These are phyloP conservation scores for Lecanoromycetidae sp. DNA, from an alignment of 2,329 filamentous ascomycete species.

Conservation along the genomic window DNA sequence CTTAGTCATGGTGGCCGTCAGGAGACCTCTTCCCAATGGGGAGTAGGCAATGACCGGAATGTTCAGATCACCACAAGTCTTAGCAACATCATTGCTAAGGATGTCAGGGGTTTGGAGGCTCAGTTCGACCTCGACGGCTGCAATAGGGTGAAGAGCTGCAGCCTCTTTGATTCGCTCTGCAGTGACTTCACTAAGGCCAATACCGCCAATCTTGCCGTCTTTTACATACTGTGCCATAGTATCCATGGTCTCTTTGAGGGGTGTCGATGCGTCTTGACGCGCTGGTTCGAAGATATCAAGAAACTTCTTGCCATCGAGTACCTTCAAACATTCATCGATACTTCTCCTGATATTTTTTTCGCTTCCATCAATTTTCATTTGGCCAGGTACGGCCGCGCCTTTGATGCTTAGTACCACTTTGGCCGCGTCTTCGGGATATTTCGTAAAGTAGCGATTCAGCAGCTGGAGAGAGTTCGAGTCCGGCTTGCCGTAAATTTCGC, in stretches of 20 bases:
- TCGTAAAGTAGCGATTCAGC: conserved; percentile 49
- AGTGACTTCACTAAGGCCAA: conserved; percentile 33
- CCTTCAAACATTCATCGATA: conserved; percentile 44
- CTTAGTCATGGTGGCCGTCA: conserved; percentile 32
- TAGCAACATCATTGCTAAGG: conserved; percentile 45
- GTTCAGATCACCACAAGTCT: conserved; percentile 39
- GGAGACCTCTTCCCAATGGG: conserved; percentile 29
- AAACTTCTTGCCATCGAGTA: conserved; percentile 41
- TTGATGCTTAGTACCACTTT: conserved; percentile 53
- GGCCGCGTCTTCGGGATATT: conserved; percentile 51
- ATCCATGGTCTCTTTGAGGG: conserved; percentile 36
- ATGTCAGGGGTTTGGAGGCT: conserved; percentile 46
- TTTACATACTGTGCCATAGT: conserved; percentile 29
- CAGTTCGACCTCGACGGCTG: conserved; percentile 49
- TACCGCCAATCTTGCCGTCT: conserved; percentile 34
- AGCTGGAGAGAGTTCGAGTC: conserved; percentile 48
- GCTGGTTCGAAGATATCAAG: conserved; percentile 51
- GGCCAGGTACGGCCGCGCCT: conserved; percentile 36
- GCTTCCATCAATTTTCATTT: conserved; percentile 37
- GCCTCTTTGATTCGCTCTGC: conserved; percentile 35
- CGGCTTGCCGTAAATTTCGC: conserved; percentile 51
- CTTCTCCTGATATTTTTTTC: conserved; percentile 44
- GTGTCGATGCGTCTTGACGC: conserved; percentile 41
- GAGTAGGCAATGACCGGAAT: conserved; percentile 23
- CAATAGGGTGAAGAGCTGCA: conserved; percentile 43